phyloP scores from a whole-genome alignment of 2,329 filamentous ascomycete species.

The Pseudocercospora fijiensis region DNA sequence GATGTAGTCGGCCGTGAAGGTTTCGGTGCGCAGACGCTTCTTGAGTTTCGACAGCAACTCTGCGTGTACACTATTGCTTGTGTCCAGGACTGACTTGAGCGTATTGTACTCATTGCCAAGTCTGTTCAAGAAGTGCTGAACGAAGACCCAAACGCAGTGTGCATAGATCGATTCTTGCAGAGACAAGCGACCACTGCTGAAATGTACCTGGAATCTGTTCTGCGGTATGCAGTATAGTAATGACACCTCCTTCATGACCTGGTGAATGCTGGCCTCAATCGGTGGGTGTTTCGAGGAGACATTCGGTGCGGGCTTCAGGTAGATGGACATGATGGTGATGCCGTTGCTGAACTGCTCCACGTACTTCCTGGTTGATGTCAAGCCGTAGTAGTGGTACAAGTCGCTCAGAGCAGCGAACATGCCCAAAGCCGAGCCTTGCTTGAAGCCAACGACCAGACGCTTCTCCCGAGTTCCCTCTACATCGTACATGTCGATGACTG shows the following conservation, averaged over 20 bases:
- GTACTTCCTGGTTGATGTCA: slow-evolving; percentile 95
- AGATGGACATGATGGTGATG: slow-evolving; percentile 94
- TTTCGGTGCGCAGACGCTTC: slow-evolving; percentile 90
- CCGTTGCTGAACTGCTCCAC: slow-evolving; percentile 98
- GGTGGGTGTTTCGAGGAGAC: slow-evolving; percentile 64
- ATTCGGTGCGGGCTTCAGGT: slow-evolving; percentile 71
- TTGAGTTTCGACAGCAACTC: slow-evolving; percentile 92
- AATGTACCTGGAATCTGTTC: slow-evolving; percentile 90
- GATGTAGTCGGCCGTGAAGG: slow-evolving; percentile 97
- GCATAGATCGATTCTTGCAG: slow-evolving; percentile 96
- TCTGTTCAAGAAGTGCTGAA: slow-evolving; percentile 96
- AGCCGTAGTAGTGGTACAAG: slow-evolving; percentile 96
- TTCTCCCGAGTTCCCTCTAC: slow-evolving; percentile 90
- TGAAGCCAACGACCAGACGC: slow-evolving; percentile 90
- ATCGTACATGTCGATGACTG: slow-evolving; percentile 97
- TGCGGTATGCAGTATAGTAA: slow-evolving; percentile 96
- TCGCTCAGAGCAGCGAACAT: slow-evolving; percentile 94
- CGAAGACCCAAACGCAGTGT: slow-evolving; percentile 95
- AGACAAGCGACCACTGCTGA: slow-evolving; percentile 80
- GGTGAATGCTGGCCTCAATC: slow-evolving; percentile 91
- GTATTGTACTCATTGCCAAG: slow-evolving; percentile 90
- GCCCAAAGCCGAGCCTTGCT: slow-evolving; percentile 84
- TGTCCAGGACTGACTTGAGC: slow-evolving; percentile 74
- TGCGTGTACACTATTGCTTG: slow-evolving; percentile 77
- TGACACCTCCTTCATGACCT: slow-evolving; percentile 98